Base-by-base conservation (phyloP, 1,284 basidiomycete species). In the Phylloboletellus chloephorus region DNA sequence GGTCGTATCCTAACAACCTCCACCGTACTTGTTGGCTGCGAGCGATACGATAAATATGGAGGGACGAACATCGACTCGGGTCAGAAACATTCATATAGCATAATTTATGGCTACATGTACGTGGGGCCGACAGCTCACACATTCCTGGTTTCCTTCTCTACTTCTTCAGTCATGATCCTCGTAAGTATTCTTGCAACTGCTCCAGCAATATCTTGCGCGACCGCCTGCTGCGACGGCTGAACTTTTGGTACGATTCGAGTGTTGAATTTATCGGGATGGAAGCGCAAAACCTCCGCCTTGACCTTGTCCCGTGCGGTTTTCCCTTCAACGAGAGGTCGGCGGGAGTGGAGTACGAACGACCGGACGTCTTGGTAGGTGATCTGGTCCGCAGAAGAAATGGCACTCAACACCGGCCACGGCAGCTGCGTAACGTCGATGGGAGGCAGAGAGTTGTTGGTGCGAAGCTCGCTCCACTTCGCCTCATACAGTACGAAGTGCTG, bases 181-280 rank as follows among this genome's bases (percentile, higher is more conserved):
- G 53, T 68, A 30, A 71, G 42, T 32, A 76, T 58, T 41, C 74
- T 71, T 39, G 69, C 72, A 33, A 80, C 53, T 10, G 59, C 58
- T 11, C 73, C 69, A 10, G 68, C 72, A 7, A 74, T 71, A 30
- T 66, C 57, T 17, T 59, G 64, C 3, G 72, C 74, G 26, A 59
- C 57, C 17, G 63, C 63, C 42, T 63, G 63, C 16, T 80, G 71
- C 9, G 63, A 63, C 16, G 60, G 54, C 7, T 54, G 51, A 20
- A 80, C 67, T 48, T 69, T 74, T 15, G 58, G 58, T 26, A 77
- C 49, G 31, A 73, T 49, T 31, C 66, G 53, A 16, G 51, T 33
- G 38, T 65, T 51, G 48, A 76, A 71, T 51, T 73, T 74, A 50
- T 78, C 77, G 2, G 76, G 72, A 48, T 79, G 76, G 65, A 72